Conservation (phyloP, 2,329 filamentous ascomycete species). For the Achaetomium macrosporum region DNA sequence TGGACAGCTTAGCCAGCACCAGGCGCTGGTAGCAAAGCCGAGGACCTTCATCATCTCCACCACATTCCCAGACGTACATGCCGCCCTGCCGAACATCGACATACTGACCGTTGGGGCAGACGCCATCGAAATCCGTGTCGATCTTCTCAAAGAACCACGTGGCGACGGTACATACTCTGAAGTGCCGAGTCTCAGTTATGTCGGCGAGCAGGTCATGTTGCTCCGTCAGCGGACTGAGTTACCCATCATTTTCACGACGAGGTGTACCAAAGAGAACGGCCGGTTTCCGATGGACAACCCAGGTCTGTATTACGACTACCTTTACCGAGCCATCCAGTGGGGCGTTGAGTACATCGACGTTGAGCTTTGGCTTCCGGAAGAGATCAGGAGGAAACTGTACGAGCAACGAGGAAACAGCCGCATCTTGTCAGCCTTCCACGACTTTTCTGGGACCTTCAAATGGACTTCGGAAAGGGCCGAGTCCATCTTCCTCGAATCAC, state of each 20-base stretch:
- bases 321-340: constrained; percentile 82
- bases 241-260: constrained; percentile 84
- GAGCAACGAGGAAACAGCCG: constrained; percentile 70
- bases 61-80: constrained; percentile 79
- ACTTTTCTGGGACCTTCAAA: constrained; percentile 77
- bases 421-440: constrained; percentile 89
- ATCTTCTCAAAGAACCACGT: constrained; percentile 68
- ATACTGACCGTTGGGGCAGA: constrained; percentile 83
- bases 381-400: constrained; percentile 62
- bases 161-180: constrained; percentile 54
- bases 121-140: constrained; percentile 77
- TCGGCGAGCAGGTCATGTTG: constrained; percentile 80
- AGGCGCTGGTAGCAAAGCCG: constrained; percentile 68
- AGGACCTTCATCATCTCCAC: constrained; percentile 83
- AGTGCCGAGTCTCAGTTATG: constrained; percentile 74
- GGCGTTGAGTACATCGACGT: constrained; percentile 87
- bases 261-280: constrained; percentile 76
- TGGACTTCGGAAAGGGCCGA: constrained; percentile 73
- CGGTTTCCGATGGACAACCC: constrained; percentile 80
- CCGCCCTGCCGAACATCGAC: constrained; percentile 76
- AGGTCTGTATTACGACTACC: constrained; percentile 66
- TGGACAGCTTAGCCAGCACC: constrained; percentile 73
- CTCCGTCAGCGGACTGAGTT: constrained; percentile 77
- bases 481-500: constrained; percentile 64
- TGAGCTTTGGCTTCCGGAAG: constrained; percentile 78